phyloP scores from a whole-genome alignment of 1,139 yeast species.

The Yamadazyma mexicana region DNA sequence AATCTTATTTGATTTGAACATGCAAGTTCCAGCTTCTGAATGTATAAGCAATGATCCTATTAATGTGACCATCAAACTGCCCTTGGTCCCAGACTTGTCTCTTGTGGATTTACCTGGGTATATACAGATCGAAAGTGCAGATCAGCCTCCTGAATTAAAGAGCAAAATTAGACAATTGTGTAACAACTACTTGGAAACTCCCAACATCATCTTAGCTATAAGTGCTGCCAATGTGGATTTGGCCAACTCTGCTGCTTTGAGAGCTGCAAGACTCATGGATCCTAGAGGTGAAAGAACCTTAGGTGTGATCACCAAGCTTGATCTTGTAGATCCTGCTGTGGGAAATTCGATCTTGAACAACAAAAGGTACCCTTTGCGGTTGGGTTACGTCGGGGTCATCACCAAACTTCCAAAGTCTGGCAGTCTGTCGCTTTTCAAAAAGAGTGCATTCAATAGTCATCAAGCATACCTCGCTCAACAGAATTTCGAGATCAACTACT shows the following conservation, averaged over 20 bases:
- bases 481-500: constrained; percentile 59
- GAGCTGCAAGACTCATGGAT: constrained; percentile 91
- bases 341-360: constrained; percentile 74
- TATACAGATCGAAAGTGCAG: constrained; percentile 94
- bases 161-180: constrained; percentile 77
- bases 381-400: constrained; percentile 98
- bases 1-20: constrained; percentile 78
- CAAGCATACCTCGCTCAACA: constrained; percentile 63
- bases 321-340: constrained; percentile 73
- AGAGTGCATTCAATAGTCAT: constrained; percentile 35
- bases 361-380: constrained; percentile 80
- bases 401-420: constrained; percentile 64
- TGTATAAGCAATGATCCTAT: constrained; percentile 91
- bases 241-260: constrained; percentile 91
- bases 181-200: constrained; percentile 81
- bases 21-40: constrained; percentile 85
- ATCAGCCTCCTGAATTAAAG: constrained; percentile 86
- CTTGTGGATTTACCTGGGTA: constrained; percentile 96
- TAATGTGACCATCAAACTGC: constrained; percentile 85
- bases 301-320: constrained; percentile 93
- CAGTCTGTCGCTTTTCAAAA: constrained; percentile 32
- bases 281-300: constrained; percentile 94
- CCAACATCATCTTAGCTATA: constrained; percentile 92
- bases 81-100: constrained; percentile 90
- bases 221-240: constrained; percentile 98